Base-by-base conservation (phyloP, 768 basidiomycete genomes). In the Leccinellum luteum region DNA sequence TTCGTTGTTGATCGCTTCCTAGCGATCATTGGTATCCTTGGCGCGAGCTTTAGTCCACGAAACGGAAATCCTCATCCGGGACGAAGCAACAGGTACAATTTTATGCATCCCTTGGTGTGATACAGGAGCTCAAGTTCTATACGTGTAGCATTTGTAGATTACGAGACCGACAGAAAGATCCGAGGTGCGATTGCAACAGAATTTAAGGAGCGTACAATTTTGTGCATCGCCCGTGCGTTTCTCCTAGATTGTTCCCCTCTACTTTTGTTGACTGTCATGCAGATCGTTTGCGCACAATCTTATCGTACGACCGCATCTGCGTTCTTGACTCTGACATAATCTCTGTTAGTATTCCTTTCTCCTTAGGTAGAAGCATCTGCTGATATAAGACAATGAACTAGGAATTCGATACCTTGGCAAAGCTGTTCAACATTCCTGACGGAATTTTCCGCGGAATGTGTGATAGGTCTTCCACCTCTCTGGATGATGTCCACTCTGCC, bases 31-130 rank as follows among this genome's bases (percentile, higher is more conserved):
- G 31, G 89, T 96, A 19, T 92, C 90, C 3, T 79, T 96, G 30
- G 95, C 95, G 14, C 80, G 95, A 31, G 95, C 94, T 0, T 74
- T 97, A 25, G 94, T 96, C 32, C 91, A 94, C 64, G 83, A 94
- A 67, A 81, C 88, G 13, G 87, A 84, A 68, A 84, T 96, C 31
- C 85, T 95, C 50, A 85, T 97, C 48, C 78, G 97, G 12, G 94
- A 97, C 68, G 94, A 95, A 76, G 93, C 93, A 0, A 94, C 92
- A 50, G 87, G 84, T 83, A 62, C 48, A 63, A 53, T 17, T 35
- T 49, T 27, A 38, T 12, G 3, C 47, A 38, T 23, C 0, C 17
- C 7, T 34, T 21, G n/a, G 51, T 32, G 1, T 30, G 47, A 35
- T n/a, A 38, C 17, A 23, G 12, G n/a, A 43, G 7, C 44, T 57